A percentile compares a stretch with the other conserved stretches of the same genome.
These are phyloP conservation scores for Podaxis sp. DNA, from an alignment of 768 basidiomycete genomes.

Conservation along the genomic window DNA sequence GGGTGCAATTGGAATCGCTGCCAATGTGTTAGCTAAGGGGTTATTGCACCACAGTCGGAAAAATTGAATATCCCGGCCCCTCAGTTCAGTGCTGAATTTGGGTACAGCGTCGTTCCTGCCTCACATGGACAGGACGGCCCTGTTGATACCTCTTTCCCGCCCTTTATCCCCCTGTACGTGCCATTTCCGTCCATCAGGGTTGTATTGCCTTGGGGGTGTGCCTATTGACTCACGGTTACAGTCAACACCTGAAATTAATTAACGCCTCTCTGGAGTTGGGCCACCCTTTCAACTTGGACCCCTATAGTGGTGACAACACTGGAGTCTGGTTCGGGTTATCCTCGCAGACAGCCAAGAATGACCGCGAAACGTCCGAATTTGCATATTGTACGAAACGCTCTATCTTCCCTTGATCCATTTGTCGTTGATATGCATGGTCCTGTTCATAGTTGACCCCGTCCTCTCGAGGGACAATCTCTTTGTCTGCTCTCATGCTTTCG, in stretches of 20 bases:
- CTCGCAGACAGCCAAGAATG: constrained; percentile 51
- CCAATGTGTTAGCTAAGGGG: constrained; percentile 21
- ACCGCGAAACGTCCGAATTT: constrained; percentile 31
- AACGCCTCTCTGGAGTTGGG: constrained; percentile 32
- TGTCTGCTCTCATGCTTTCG: constrained; percentile 16
- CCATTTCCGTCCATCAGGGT: not conserved
- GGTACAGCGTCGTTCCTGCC: constrained; percentile 22
- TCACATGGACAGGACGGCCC: constrained; percentile 51
- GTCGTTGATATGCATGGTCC: not conserved
- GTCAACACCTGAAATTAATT: constrained; percentile 31
- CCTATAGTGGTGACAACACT: constrained; percentile 49
- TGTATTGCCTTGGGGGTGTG: not conserved
- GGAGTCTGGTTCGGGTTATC: constrained; percentile 56
- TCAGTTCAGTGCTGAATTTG: constrained; percentile 27
- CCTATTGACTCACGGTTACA: constrained; percentile 3
- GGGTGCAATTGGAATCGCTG: not conserved
- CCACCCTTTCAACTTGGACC: constrained; percentile 36
- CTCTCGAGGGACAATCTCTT: constrained; percentile 13
- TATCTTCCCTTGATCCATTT: not conserved
- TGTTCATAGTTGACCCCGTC: constrained; percentile 26
- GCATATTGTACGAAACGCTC: constrained; percentile 26
- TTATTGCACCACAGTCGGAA: constrained; percentile 27
- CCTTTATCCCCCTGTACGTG: constrained; percentile 28
- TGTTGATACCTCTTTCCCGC: constrained; percentile 35
- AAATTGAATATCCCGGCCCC: constrained; percentile 25